These are phyloP conservation scores for Arachis stenosperma DNA, from an alignment of 306 rosid genomes.

Conservation along the genomic window DNA sequence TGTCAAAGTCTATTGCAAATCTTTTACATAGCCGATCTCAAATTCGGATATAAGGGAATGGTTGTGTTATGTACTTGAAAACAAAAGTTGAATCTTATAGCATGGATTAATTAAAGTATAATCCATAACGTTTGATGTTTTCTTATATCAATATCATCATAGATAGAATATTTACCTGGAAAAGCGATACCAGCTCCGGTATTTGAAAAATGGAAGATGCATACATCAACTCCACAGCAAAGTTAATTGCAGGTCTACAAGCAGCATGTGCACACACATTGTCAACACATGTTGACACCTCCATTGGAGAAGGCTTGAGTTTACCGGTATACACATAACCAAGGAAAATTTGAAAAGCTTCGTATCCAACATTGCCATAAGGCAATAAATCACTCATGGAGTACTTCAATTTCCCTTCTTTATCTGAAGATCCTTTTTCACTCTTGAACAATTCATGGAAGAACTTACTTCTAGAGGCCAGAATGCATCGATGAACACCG, in stretches of 20 bases:
- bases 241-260: slow-evolving; percentile 88
- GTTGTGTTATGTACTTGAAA: too few species aligned
- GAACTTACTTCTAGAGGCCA: slow-evolving; percentile 80
- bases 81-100: too few species aligned
- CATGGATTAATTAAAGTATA: background rate
- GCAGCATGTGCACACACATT: slow-evolving; percentile 77
- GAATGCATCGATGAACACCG: slow-evolving; percentile 75
- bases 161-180: slow-evolving; percentile 63
- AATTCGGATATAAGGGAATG: too few species aligned
- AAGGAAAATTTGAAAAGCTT: slow-evolving; percentile 74
- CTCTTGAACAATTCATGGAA: slow-evolving; percentile 72
- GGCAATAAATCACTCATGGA: slow-evolving; percentile 76
- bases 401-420: slow-evolving; percentile 67
- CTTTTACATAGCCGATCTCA: too few species aligned
- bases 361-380: slow-evolving; percentile 70
- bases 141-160: slow-evolving; percentile 6
- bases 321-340: slow-evolving; percentile 80
- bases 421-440: slow-evolving; percentile 45
- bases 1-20: too few species aligned
- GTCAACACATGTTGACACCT: slow-evolving; percentile 91
- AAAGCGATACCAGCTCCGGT: slow-evolving; percentile 75
- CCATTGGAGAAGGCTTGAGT: slow-evolving; percentile 70
- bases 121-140: background rate
- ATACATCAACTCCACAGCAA: slow-evolving; percentile 90
- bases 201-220: slow-evolving; percentile 85